Evolutionary conservation across 2,329 filamentous ascomycete genomes (phyloP).

Genomic region (Phoma sp.): DNA sequence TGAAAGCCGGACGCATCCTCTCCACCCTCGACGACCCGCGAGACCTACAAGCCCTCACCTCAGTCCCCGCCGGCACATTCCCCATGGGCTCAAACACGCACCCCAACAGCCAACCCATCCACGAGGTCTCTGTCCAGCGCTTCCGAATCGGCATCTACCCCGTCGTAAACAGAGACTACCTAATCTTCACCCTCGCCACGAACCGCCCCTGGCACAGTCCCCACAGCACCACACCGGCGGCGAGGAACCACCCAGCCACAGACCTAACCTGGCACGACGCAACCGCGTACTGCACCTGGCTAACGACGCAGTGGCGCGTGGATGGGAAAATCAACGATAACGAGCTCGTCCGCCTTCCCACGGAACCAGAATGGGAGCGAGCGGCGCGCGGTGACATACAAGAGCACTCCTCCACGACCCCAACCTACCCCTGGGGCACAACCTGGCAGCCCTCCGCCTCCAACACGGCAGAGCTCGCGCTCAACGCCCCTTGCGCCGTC

Average conservation of each 20-base stretch:
- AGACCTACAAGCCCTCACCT: not conserved
- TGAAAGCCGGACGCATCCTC: not conserved
- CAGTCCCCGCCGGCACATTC: not conserved
- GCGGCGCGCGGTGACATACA: not conserved
- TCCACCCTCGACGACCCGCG: slow-evolving; percentile 3
- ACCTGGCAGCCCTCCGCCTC: not conserved
- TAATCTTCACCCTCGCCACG: not conserved
- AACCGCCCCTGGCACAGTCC: not conserved
- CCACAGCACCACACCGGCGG: not conserved
- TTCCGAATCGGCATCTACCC: slow-evolving; percentile 1
- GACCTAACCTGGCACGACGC: slow-evolving; percentile 6
- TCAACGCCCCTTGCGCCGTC: not conserved
- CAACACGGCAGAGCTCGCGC: not conserved
- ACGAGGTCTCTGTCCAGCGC: not conserved
- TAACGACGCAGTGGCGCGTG: not conserved
- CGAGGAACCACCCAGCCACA: not conserved
- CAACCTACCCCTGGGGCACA: slow-evolving; percentile 1
- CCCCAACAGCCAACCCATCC: not conserved
- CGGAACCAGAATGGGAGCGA: slow-evolving; percentile 6
- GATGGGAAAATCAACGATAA: not conserved
- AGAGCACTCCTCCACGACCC: not conserved
- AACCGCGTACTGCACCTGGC: slow-evolving; percentile 3
- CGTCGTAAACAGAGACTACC: slow-evolving; percentile 2
- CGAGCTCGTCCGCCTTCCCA: not conserved
- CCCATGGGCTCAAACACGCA: slow-evolving; percentile 2